Percentiles rank a stretch among this genome's conserved stretches.
phyloP scores from a whole-genome alignment of 2,329 filamentous ascomycete species.

The Pyrenochaeta sp. region DNA sequence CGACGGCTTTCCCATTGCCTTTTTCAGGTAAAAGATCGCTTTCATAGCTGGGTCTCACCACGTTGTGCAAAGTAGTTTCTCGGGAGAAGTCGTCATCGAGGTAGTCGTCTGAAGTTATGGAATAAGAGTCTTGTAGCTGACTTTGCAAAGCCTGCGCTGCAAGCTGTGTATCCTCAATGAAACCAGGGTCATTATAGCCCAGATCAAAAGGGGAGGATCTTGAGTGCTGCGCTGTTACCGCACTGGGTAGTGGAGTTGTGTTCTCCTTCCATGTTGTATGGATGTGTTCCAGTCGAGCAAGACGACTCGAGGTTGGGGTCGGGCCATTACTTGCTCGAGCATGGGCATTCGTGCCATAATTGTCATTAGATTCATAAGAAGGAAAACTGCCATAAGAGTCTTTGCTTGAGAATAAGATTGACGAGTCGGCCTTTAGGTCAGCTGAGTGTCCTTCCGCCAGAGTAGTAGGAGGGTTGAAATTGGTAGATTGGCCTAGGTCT shows the following conservation, averaged over 20 bases:
- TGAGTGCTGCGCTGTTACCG: not conserved
- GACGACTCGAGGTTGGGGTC: slow-evolving; percentile 22
- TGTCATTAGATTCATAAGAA: slow-evolving; percentile 24
- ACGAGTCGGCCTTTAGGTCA: slow-evolving; percentile 1
- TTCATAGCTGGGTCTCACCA: no score
- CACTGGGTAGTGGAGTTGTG: slow-evolving; percentile 14
- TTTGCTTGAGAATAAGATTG: slow-evolving; percentile 25
- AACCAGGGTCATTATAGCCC: slow-evolving; percentile 24
- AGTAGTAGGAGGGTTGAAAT: not conserved
- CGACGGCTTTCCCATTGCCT: no score
- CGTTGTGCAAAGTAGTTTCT: no score
- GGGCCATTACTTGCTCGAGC: slow-evolving; percentile 7
- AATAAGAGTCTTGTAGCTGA: slow-evolving; percentile 43
- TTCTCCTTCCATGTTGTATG: slow-evolving; percentile 32
- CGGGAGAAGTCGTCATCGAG: slow-evolving; percentile 6
- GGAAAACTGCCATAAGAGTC: slow-evolving; percentile 47
- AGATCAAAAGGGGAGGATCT: not conserved
- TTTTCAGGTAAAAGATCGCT: no score
- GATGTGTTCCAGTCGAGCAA: slow-evolving; percentile 36
- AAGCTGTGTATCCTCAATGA: slow-evolving; percentile 55
- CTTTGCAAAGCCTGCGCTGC: slow-evolving; percentile 52
- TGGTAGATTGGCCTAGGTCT: not conserved
- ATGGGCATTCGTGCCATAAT: slow-evolving; percentile 1
- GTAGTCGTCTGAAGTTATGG: slow-evolving; percentile 26
- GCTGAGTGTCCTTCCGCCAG: not conserved